Percentiles rank a stretch among this genome's conserved stretches.
Conservation (phyloP, 495 filamentous ascomycete species). For the Saxophila tyrrhenica region DNA sequence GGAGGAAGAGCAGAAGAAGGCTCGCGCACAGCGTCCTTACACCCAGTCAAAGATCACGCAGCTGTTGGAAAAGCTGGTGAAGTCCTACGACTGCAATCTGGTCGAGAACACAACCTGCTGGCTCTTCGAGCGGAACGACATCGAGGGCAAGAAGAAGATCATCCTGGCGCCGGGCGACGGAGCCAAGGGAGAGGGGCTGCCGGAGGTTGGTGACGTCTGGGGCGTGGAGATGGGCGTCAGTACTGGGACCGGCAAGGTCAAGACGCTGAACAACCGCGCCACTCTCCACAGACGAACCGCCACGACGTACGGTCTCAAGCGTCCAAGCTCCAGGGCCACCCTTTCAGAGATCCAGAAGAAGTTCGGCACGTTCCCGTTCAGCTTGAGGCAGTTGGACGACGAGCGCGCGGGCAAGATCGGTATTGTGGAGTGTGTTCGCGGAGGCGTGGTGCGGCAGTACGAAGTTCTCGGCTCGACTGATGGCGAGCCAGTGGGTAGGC, state of each 20-base stretch:
- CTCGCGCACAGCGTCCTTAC: constrained; percentile 58
- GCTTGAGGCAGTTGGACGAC: constrained; percentile 89
- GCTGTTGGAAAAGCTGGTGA: constrained; percentile 82
- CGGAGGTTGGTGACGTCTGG: constrained; percentile 93
- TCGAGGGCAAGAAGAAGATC: constrained; percentile 97
- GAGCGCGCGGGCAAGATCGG: constrained; percentile 94
- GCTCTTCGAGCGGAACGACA: constrained; percentile 91
- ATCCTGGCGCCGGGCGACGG: constrained; percentile 77
- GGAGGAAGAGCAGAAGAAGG: constrained; percentile 91
- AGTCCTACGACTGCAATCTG: constrained; percentile 80
- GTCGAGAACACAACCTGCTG: constrained; percentile 97
- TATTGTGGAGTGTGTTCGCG: constrained; percentile 86
- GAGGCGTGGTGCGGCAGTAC: constrained; percentile 83
- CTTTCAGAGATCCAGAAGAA: constrained; percentile 90
- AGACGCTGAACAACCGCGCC: constrained; percentile 71
- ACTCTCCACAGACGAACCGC: constrained; percentile 88
- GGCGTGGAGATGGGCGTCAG: constrained; percentile 92
- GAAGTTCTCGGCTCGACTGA: constrained; percentile 93
- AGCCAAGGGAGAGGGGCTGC: constrained; percentile 79
- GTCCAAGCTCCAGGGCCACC: constrained; percentile 78
- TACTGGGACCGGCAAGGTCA: constrained; percentile 85
- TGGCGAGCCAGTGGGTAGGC: constrained; percentile 63
- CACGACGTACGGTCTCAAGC: constrained; percentile 82
- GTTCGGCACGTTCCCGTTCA: constrained; percentile 96
- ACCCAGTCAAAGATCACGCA: constrained; percentile 74